Evolutionary conservation across 108 stramenopile genomes (phyloP).

Genomic region (Stephanodiscus triporus): DNA sequence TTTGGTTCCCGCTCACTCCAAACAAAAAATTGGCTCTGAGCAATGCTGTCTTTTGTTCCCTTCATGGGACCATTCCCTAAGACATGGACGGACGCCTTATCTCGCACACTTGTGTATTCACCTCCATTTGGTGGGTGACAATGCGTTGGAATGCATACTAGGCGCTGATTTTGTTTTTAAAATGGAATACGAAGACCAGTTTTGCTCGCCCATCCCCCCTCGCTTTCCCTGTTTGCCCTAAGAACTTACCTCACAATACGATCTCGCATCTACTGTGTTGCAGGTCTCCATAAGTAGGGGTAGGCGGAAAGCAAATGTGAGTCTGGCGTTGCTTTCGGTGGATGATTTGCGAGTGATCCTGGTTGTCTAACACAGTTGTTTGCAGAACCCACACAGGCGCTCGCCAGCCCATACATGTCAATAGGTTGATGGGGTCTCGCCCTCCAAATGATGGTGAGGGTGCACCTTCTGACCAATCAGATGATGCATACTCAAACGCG

Average conservation of each 20-base stretch:
- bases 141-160: no score
- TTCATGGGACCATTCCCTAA: background rate
- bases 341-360: background rate
- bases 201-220: no score
- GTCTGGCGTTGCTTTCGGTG: background rate
- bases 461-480: background rate
- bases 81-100: background rate
- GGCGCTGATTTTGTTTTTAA: background rate
- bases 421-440: slow-evolving; percentile 4
- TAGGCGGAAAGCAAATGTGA: background rate
- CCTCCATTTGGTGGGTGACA: background rate
- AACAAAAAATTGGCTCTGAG: no score
- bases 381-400: background rate
- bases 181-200: background rate
- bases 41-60: background rate
- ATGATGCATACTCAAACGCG: background rate
- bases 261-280: no score
- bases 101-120: background rate
- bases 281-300: background rate
- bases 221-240: no score
- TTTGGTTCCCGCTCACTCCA: no score
- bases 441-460: background rate
- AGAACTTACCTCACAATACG: no score
- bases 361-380: background rate
- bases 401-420: background rate